Base-by-base conservation (phyloP, 805 yeast species). In the Candida adriatica region DNA sequence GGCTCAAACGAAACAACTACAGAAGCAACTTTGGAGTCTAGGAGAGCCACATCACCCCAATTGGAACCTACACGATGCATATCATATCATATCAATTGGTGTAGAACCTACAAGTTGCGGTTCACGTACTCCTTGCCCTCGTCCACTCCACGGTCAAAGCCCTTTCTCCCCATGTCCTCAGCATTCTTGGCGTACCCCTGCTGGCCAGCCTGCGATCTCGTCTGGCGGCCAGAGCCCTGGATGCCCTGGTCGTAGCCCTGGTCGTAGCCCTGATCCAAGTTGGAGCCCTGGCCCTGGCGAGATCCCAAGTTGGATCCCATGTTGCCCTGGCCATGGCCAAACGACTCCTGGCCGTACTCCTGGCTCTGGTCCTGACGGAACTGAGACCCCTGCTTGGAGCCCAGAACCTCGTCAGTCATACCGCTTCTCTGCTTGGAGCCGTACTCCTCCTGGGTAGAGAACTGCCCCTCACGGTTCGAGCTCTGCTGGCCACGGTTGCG, bases 91-190 rank as follows among this genome's bases (percentile, higher is more conserved):
- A n/a, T n/a, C n/a, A n/a, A n/a, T n/a, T n/a, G n/a, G n/a, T n/a
- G n/a, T n/a, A n/a, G n/a, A n/a, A n/a, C n/a, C n/a, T 29, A 49
- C 26, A 49, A 23, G 48, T 49, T 49, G 35, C 53, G 48, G 35
- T 33, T 34, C 25, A 49, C 43, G 20, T 48, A 49, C 44, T 48
- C 43, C 33, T 46, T 39, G 10, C 48, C 51, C 33, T 48, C 49
- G 22, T 43, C 29, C 13, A 38, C 41, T 22, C 45, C 46, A 18
- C 33, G 35, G 16, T 46, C 49, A 21, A 41, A 41, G 5, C 44
- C 52, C 35, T 42, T 33, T 44, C 45, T 38, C n/a, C 45, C 46
- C 35, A 37, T 17, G 18, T 39, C 44, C 27, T 42, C 44, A 24
- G 43, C 43, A 32, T 43, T 41, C 21, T 33, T 29, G 17, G 42